Conservation (phyloP, 306 rosid genomes). For the Hylodesmum podocarpum region DNA sequence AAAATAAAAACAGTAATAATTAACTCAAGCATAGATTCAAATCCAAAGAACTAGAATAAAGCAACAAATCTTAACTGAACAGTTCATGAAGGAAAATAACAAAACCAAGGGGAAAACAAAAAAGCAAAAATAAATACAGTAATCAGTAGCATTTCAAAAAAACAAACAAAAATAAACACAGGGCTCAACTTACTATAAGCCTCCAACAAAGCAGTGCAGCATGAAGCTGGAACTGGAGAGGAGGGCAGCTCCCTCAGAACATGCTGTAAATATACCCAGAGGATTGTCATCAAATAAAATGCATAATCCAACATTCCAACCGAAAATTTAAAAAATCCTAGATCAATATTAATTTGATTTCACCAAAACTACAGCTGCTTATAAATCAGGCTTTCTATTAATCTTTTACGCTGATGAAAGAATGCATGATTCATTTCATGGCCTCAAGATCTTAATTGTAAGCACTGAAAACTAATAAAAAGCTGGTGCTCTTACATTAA, state of each 20-base stretch:
- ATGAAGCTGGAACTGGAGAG: conserved; percentile 98
- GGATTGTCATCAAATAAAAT: neutral
- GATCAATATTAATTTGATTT: neutral
- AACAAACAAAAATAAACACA: conserved; percentile 9
- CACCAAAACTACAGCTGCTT: neutral
- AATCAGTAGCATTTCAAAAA: neutral
- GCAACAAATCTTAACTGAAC: conserved; percentile 6
- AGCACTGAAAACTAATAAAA: neutral
- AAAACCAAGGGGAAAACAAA: neutral
- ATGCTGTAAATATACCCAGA: conserved; percentile 64
- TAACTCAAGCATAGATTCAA: conserved; percentile 6
- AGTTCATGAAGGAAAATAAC: neutral
- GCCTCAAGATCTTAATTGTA: neutral
- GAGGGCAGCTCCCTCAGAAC: conserved; percentile 96
- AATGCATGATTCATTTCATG: neutral
- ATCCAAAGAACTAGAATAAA: conserved; percentile 13
- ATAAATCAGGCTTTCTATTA: neutral
- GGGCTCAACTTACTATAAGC: conserved; percentile 79
- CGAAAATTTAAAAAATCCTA: neutral
- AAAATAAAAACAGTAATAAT: conserved; percentile 30
- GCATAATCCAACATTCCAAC: conserved; percentile 25
- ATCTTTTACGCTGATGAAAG: neutral
- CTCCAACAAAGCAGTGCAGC: conserved; percentile 97
- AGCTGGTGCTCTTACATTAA: neutral
- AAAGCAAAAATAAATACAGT: neutral